These are phyloP conservation scores for Boletellus ananiceps DNA, from an alignment of 768 basidiomycete species.

Conservation along the genomic window DNA sequence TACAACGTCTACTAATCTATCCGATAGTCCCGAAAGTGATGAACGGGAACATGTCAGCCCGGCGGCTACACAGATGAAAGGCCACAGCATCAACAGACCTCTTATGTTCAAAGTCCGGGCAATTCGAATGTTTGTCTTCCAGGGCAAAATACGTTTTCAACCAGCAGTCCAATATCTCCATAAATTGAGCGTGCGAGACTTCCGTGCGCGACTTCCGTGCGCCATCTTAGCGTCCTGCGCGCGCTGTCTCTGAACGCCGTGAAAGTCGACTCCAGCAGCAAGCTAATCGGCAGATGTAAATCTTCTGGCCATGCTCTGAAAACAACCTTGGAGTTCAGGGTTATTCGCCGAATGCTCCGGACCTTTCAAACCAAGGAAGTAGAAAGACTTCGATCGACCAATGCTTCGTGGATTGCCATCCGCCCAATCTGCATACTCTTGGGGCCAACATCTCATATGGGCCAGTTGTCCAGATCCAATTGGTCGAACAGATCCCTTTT, in stretches of 20 bases:
- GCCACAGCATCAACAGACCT: no score
- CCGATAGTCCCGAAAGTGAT: no score
- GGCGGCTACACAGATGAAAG: no score
- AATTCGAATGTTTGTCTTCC: background rate
- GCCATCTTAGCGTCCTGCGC: no score
- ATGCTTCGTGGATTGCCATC: background rate
- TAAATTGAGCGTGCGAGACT: background rate
- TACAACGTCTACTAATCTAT: no score
- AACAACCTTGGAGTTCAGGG: no score
- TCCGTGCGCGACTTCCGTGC: background rate
- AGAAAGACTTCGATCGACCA: background rate
- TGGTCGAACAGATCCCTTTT: background rate
- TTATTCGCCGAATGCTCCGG: background rate
- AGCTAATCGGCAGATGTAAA: background rate
- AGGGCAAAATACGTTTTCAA: no score
- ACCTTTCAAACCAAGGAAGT: background rate
- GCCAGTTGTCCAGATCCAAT: background rate
- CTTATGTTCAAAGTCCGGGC: no score
- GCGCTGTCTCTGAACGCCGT: no score
- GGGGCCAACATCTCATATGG: slow-evolving; percentile 3
- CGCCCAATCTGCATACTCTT: background rate
- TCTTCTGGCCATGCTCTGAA: background rate
- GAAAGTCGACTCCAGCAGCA: no score
- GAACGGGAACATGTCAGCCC: no score
- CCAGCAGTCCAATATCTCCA: slow-evolving; percentile 3